Percentiles rank a stretch among this genome's conserved stretches.
Evolutionary conservation across 192 early-diverging fungal species (phyloP).

Genomic region (Podila epicladia): DNA sequence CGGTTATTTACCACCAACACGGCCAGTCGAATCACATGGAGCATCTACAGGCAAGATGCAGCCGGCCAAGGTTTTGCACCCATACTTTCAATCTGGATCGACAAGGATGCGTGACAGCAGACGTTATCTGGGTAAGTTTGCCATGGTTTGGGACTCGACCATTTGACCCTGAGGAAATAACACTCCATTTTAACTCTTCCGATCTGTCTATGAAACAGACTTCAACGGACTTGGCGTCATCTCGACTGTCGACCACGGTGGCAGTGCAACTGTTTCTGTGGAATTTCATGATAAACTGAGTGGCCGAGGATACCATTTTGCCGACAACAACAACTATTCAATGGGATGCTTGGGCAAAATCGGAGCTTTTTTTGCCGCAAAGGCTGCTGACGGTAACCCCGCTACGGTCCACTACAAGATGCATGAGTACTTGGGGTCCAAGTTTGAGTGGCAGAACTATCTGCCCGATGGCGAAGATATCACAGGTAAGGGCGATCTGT

Average conservation of each 20-base stretch:
- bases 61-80: slow-evolving; percentile 54
- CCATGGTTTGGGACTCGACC: neutral
- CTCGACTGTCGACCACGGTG: slow-evolving; percentile 72
- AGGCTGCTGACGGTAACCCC: slow-evolving; percentile 52
- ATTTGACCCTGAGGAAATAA: neutral
- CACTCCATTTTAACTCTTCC: neutral
- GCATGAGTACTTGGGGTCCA: slow-evolving; percentile 73
- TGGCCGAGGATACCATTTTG: slow-evolving; percentile 82
- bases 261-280: slow-evolving; percentile 83
- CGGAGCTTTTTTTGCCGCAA: slow-evolving; percentile 81
- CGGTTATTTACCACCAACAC: slow-evolving; percentile 65
- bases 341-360: slow-evolving; percentile 77
- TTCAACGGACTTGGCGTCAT: slow-evolving; percentile 91
- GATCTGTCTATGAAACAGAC: slow-evolving; percentile 43
- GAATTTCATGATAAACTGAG: slow-evolving; percentile 89
- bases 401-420: slow-evolving; percentile 79
- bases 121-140: slow-evolving; percentile 61
- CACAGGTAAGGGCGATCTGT: slow-evolving; percentile 41
- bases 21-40: slow-evolving; percentile 5
- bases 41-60: slow-evolving; percentile 3
- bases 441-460: slow-evolving; percentile 80
- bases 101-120: slow-evolving; percentile 68
- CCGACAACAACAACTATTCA: slow-evolving; percentile 79
- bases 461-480: slow-evolving; percentile 77
- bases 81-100: slow-evolving; percentile 88